Conservation (phyloP, 1,139 yeast species). For the Blastobotrys aristatus region DNA sequence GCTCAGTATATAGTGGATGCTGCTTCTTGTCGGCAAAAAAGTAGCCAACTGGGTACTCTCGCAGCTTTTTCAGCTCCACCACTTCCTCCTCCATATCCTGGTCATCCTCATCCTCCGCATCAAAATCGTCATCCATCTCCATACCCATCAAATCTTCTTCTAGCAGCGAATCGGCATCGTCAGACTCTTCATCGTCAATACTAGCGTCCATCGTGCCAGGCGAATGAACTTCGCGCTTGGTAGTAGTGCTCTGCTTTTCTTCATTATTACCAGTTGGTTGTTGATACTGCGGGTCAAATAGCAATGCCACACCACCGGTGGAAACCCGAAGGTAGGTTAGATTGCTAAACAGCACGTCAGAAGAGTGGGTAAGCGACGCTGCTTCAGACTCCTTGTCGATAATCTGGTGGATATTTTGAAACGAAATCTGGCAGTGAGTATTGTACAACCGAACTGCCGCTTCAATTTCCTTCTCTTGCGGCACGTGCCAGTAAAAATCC, state of each 20-base stretch:
- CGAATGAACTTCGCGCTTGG: background rate
- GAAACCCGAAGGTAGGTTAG: constrained; percentile 56
- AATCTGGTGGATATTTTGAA: constrained; percentile 24
- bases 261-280: too few species aligned
- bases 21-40: constrained; percentile 43
- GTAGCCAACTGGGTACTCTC: constrained; percentile 40
- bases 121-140: constrained; percentile 31
- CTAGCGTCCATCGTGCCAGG: constrained; percentile 16
- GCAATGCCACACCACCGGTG: constrained; percentile 66
- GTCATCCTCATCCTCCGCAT: constrained; percentile 38
- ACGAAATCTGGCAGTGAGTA: constrained; percentile 39
- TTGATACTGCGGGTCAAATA: constrained; percentile 59
- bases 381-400: constrained; percentile 28
- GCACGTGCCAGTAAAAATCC: constrained; percentile 70
- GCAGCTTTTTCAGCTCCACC: constrained; percentile 28
- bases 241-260: background rate
- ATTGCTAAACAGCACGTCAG: constrained; percentile 44
- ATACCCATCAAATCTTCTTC: constrained; percentile 25
- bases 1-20: constrained; percentile 49
- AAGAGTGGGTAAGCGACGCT: constrained; percentile 26
- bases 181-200: constrained; percentile 29
- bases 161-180: constrained; percentile 25
- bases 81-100: constrained; percentile 38
- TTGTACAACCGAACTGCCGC: constrained; percentile 61
- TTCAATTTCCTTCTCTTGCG: constrained; percentile 50